Evolutionary conservation across 1,284 basidiomycete genomes (phyloP).

Genomic region (Apiotrichum akiyoshidainum): DNA sequence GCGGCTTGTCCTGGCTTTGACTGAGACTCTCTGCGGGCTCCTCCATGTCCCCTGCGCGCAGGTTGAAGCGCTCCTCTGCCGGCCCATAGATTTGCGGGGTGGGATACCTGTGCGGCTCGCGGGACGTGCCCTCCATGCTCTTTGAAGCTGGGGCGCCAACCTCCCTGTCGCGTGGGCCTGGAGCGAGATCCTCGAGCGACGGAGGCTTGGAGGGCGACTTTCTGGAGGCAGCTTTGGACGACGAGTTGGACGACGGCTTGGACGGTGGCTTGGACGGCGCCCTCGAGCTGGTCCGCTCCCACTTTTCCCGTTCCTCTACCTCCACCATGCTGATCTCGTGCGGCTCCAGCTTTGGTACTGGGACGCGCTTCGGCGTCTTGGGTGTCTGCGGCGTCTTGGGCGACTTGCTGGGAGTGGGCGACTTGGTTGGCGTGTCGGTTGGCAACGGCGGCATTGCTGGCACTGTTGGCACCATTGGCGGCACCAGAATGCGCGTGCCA

Average conservation of each 20-base stretch:
- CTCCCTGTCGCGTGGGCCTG: neutral
- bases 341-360: neutral
- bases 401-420: too few species aligned
- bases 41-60: neutral
- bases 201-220: too few species aligned
- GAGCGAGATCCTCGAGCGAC: neutral
- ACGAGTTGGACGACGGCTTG: neutral
- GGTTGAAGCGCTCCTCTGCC: neutral
- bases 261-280: neutral
- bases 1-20: too few species aligned
- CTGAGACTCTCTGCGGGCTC: neutral
- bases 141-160: conserved; percentile 3
- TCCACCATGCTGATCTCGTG: neutral
- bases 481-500: too few species aligned
- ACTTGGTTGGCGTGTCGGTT: too few species aligned
- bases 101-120: conserved; percentile 7
- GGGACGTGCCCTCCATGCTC: conserved; percentile 29
- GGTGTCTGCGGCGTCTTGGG: neutral
- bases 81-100: neutral
- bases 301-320: neutral
- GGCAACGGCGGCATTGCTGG: too few species aligned
- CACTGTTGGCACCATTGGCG: too few species aligned
- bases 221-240: neutral
- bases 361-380: conserved; percentile 1
- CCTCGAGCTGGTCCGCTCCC: neutral